These are phyloP conservation scores for Coffea eugenioides DNA, from an alignment of 257 asterid genomes.

Conservation along the genomic window DNA sequence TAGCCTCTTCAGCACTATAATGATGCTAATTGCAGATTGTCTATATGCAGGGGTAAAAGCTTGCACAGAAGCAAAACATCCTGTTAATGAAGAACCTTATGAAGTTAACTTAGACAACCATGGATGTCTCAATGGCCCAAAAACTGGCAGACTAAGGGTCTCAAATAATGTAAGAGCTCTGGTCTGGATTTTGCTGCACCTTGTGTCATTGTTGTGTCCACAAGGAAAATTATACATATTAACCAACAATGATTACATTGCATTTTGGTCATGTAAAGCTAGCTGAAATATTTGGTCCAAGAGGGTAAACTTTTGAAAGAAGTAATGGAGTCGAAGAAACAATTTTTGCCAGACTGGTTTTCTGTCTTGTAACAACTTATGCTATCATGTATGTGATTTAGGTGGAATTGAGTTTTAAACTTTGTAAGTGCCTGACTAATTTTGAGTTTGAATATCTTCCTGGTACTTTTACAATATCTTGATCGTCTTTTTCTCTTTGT, in stretches of 20 bases:
- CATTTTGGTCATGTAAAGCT: not conserved
- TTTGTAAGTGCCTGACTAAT: not conserved
- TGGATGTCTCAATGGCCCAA: conserved; percentile 73
- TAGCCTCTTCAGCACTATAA: conserved; percentile 1
- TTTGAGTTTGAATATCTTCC: not conserved
- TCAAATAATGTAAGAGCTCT: conserved; percentile 47
- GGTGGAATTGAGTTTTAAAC: not conserved
- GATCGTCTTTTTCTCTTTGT: conserved; percentile 16
- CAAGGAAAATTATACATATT: not conserved
- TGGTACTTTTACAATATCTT: not conserved
- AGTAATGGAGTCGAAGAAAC: not conserved
- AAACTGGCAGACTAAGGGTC: conserved; percentile 68
- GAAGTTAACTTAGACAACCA: conserved; percentile 79
- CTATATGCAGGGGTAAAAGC: conserved; percentile 71
- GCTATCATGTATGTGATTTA: not conserved
- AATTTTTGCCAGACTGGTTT: not conserved
- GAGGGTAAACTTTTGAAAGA: not conserved
- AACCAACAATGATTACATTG: not conserved
- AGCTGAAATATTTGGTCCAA: not conserved
- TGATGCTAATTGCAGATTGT: conserved; percentile 11
- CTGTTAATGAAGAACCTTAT: conserved; percentile 64
- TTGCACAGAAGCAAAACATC: conserved; percentile 54
- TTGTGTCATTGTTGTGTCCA: not conserved
- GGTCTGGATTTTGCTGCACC: not conserved
- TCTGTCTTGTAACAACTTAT: not conserved